A percentile compares a stretch with the other conserved stretches of the same genome.
Evolutionary conservation across 352 stramenopile species (phyloP).

Genomic region (Aphanomyces stellatus): DNA sequence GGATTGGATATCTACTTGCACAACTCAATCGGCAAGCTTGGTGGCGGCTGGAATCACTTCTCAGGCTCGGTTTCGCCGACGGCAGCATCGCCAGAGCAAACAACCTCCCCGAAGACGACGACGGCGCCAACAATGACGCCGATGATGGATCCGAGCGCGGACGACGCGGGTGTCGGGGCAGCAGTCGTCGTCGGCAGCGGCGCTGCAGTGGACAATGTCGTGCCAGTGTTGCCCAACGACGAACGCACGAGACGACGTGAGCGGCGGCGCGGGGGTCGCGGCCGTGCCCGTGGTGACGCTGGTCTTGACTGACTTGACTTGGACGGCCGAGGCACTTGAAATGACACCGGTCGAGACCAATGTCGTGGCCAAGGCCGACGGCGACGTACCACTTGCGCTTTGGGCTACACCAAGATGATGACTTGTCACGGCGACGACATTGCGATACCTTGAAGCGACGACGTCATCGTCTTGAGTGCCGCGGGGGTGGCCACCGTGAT

Average conservation of each 20-base stretch:
- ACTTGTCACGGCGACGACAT: background rate
- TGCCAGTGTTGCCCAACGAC: too few relatives aligned
- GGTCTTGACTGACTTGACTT: constrained; percentile 7
- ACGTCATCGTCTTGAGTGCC: background rate
- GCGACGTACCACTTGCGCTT: background rate
- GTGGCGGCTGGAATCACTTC: background rate
- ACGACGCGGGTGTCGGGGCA: background rate
- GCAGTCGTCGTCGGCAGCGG: background rate
- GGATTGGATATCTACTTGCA: too few relatives aligned
- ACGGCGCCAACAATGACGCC: too few relatives aligned
- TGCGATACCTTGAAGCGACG: background rate
- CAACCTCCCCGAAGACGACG: too few relatives aligned
- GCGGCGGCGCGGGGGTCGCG: too few relatives aligned
- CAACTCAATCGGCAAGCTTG: too few relatives aligned
- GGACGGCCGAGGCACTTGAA: background rate
- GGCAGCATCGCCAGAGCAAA: background rate
- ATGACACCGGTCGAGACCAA: background rate
- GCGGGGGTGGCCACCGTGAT: background rate
- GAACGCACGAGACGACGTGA: too few relatives aligned
- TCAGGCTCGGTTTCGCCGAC: too few relatives aligned
- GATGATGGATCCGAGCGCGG: too few relatives aligned
- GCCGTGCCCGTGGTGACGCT: too few relatives aligned
- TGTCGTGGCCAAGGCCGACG: background rate
- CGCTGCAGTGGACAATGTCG: too few relatives aligned
- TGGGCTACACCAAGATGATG: constrained; percentile 1